A percentile compares a stretch with the other conserved stretches of the same genome.
These are phyloP conservation scores for Vigna hirtella DNA, from an alignment of 306 rosid species.

Conservation along the genomic window DNA sequence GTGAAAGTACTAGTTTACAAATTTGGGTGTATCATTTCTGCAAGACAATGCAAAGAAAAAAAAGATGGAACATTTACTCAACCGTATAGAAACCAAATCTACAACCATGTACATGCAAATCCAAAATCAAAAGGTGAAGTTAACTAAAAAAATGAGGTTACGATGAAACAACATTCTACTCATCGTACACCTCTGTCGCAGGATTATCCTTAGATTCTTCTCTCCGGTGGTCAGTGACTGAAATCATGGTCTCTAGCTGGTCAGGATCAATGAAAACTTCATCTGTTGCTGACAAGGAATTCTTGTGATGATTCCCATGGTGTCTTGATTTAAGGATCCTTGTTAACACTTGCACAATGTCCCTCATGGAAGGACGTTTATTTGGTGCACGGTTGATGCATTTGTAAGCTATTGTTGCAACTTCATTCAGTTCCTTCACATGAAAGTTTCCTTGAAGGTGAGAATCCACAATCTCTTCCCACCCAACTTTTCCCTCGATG, in stretches of 20 bases:
- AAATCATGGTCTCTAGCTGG: slow-evolving; percentile 53
- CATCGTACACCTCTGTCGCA: slow-evolving; percentile 53
- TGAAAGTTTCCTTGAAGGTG: slow-evolving; percentile 66
- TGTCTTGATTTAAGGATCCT: slow-evolving; percentile 60
- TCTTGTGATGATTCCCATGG: slow-evolving; percentile 50
- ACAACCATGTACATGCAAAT: slow-evolving; percentile 29
- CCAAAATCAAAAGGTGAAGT: slow-evolving; percentile 31
- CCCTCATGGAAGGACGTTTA: slow-evolving; percentile 82
- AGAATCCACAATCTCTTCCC: slow-evolving; percentile 91
- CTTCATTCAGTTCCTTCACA: slow-evolving; percentile 66
- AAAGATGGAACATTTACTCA: not conserved
- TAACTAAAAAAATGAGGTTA: slow-evolving; percentile 34
- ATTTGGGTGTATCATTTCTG: slow-evolving; percentile 16
- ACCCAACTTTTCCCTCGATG: slow-evolving; percentile 74
- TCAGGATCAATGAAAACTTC: slow-evolving; percentile 62
- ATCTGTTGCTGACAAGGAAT: slow-evolving; percentile 59
- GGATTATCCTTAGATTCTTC: slow-evolving; percentile 69
- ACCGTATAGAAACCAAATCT: slow-evolving; percentile 9
- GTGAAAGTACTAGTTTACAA: slow-evolving; percentile 42
- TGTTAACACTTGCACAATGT: slow-evolving; percentile 68
- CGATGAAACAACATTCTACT: slow-evolving; percentile 47
- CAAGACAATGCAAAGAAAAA: not conserved
- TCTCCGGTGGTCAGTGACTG: slow-evolving; percentile 50
- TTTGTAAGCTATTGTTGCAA: slow-evolving; percentile 74
- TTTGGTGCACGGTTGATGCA: slow-evolving; percentile 67